Conservation (phyloP, 2,329 filamentous ascomycete species). For the Ascochyta pisi region DNA sequence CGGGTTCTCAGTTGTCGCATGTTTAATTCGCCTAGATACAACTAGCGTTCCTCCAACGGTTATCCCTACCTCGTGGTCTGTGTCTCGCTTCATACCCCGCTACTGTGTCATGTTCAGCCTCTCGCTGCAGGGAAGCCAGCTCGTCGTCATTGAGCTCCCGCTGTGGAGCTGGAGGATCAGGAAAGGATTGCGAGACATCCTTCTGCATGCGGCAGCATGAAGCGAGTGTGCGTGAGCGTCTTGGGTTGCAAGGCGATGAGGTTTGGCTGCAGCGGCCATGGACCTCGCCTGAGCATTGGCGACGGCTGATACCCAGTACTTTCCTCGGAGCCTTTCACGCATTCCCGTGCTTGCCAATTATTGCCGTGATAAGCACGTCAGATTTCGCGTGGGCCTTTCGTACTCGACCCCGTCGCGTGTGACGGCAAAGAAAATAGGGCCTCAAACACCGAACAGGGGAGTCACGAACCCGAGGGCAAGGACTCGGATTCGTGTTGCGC, state of each 20-base stretch:
- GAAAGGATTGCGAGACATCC: conserved; percentile 12
- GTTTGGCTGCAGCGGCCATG: neutral
- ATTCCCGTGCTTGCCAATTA: neutral
- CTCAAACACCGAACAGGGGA: conserved; percentile 4
- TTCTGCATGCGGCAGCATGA: conserved; percentile 10
- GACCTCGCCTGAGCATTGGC: neutral
- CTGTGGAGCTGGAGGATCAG: conserved; percentile 9
- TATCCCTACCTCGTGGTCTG: conserved; percentile 26
- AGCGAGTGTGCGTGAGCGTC: conserved; percentile 5
- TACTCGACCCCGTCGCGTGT: neutral
- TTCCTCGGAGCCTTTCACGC: neutral
- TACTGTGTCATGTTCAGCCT: conserved; percentile 25
- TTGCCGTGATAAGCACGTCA: conserved; percentile 1
- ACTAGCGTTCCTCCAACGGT: conserved; percentile 29
- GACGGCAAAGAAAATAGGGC: conserved; percentile 2
- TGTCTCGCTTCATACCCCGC: conserved; percentile 25
- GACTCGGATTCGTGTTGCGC: conserved; percentile 17
- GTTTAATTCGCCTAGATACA: conserved; percentile 14
- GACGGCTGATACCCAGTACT: neutral
- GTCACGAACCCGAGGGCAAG: conserved; percentile 14
- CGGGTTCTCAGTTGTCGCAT: conserved; percentile 5
- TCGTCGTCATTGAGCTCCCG: conserved; percentile 15
- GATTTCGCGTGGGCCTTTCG: conserved; percentile 6
- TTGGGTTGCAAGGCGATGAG: conserved; percentile 1
- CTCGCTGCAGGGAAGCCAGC: neutral